Percentiles rank a stretch among this genome's conserved stretches.
phyloP scores from a whole-genome alignment of 176 grass and related monocot genomes.

The Oryza glumipatula region DNA sequence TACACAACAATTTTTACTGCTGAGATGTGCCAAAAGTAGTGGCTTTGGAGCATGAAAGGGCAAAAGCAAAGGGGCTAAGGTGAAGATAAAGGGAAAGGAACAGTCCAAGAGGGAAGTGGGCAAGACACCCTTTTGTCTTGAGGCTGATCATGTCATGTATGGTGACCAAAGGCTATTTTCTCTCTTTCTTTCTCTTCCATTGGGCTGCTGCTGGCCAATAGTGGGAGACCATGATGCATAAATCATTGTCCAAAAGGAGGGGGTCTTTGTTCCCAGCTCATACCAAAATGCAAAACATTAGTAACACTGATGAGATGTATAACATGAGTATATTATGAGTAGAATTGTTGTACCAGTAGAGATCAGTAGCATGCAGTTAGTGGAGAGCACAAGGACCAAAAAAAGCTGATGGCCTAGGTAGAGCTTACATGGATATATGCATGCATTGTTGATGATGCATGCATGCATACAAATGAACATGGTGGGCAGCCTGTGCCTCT shows the following conservation, averaged over 20 bases:
- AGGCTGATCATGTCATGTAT: slow-evolving; percentile 27
- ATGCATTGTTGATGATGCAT: neutral
- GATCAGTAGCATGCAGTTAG: slow-evolving; percentile 25
- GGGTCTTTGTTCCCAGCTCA: slow-evolving; percentile 25
- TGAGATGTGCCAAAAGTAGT: slow-evolving; percentile 46
- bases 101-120: slow-evolving; percentile 39
- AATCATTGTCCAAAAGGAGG: slow-evolving; percentile 73
- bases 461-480: slow-evolving; percentile 21
- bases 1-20: slow-evolving; percentile 28
- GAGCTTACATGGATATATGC: slow-evolving; percentile 33
- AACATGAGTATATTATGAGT: neutral
- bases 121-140: slow-evolving; percentile 27
- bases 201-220: slow-evolving; percentile 5
- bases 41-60: slow-evolving; percentile 51
- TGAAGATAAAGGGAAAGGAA: slow-evolving; percentile 17
- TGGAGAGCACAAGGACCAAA: slow-evolving; percentile 49
- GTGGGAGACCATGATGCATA: slow-evolving; percentile 61
- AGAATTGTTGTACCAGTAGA: neutral
- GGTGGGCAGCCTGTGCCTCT: slow-evolving; percentile 43
- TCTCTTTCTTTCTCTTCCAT: slow-evolving; percentile 3
- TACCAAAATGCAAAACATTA: neutral
- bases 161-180: slow-evolving; percentile 2
- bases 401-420: slow-evolving; percentile 26
- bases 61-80: slow-evolving; percentile 38
- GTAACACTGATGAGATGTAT: slow-evolving; percentile 7